Base-by-base conservation (phyloP, 2,329 filamentous ascomycete genomes). In the Cladophialophora carrionii region DNA sequence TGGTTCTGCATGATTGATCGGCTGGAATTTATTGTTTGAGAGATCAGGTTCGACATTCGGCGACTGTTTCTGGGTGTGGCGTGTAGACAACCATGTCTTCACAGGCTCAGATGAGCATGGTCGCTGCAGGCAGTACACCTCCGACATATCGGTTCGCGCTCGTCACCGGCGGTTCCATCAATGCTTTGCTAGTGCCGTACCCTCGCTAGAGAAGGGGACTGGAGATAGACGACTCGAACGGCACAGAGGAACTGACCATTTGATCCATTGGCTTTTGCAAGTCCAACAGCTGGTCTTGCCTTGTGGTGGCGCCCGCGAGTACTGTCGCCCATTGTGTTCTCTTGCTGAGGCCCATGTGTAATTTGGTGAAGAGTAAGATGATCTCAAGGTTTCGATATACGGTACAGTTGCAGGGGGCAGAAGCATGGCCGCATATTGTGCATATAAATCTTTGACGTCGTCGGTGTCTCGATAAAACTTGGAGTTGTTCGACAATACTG, bases 141-240 rank as follows among this genome's bases (percentile, higher is more conserved):
- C 29, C 10, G 26, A 57, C 80, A 73, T 78, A 78, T 62, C 74
- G 82, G 71, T 74, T 78, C 77, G 17, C 73, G 76, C 70, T 80
- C 78, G 64, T 80, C 78, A 58, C 74, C 75, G 64, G 74, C 74
- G 68, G 75, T 73, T 70, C 74, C 75, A 8, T 74, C 71, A 7
- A 71, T 68, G 26, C n/a, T 0, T 14, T 53, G 34, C 17, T 12
- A 37, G 34, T 12, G 12, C 7, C 34, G 34, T 37, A 37, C 14
- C 34, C 12, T 37, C 34, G 17, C 17, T 37, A 14, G 9, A 3
- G 32, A 5, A 37, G 34, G 34, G 12, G 1, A 4, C 12, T 4
- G 17, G 12, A 17, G 3, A 17, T 37, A 37, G 34, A 37, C 17
- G 26, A 49, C 9, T 6, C n/a, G 22, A 12, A 26, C 1, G 51